phyloP scores from a whole-genome alignment of 345 rosid species.

The Eucalyptus marginata region DNA sequence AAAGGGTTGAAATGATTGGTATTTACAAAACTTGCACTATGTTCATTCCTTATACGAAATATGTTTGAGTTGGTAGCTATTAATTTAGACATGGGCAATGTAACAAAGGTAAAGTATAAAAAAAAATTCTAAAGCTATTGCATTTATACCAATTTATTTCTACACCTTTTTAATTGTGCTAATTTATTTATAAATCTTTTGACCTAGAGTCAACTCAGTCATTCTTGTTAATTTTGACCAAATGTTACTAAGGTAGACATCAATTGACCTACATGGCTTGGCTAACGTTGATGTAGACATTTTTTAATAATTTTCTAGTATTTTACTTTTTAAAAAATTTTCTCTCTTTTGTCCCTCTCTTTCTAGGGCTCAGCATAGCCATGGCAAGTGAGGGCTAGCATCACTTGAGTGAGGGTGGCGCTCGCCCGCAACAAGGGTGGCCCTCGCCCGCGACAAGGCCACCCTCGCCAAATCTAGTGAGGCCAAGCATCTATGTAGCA shows the following conservation, averaged over 20 bases:
- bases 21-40: neutral
- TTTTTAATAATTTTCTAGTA: no score
- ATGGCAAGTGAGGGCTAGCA: neutral
- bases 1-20: neutral
- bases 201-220: neutral
- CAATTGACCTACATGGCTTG: accelerated
- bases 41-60: neutral
- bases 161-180: neutral
- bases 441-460: no score
- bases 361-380: no score
- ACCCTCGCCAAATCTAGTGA: no score
- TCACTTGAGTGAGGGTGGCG: accelerated
- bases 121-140: neutral
- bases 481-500: no score
- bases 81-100: neutral
- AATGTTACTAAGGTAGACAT: accelerated
- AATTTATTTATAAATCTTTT: neutral
- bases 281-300: no score
- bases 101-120: neutral
- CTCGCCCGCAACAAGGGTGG: accelerated
- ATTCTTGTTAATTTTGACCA: neutral
- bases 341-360: neutral
- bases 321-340: no score
- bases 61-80: neutral
- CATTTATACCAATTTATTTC: neutral